These are phyloP conservation scores for Fusarium irregulare DNA, from an alignment of 2,329 filamentous ascomycete genomes.

Conservation along the genomic window DNA sequence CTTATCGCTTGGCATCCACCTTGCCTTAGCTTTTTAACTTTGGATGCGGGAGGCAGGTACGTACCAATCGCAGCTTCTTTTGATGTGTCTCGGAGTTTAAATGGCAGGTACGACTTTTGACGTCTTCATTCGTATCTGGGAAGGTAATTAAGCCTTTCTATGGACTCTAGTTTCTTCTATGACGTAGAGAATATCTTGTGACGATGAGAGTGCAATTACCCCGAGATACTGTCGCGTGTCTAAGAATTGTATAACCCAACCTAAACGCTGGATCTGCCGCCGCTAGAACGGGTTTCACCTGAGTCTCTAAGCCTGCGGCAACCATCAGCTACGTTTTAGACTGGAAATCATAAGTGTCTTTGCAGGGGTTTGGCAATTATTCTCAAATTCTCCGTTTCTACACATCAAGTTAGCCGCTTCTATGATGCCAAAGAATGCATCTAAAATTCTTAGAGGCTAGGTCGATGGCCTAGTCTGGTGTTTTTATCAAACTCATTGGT, in stretches of 20 bases:
- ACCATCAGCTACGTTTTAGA: conserved; percentile 1
- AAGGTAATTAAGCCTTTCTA: neutral
- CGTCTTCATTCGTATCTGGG: neutral
- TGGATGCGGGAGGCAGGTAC: conserved; percentile 17
- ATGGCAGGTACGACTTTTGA: neutral
- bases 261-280: neutral
- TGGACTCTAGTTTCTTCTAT: neutral
- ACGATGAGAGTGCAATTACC: neutral
- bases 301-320: neutral
- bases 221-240: neutral
- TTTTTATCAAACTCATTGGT: neutral
- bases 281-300: conserved; percentile 5
- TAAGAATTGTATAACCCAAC: neutral
- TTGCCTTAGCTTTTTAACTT: neutral
- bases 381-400: neutral
- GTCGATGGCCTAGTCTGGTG: neutral
- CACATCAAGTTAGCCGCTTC: neutral
- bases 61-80: conserved; percentile 24
- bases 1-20: conserved; percentile 39
- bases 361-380: neutral
- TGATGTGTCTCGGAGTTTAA: neutral
- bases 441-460: no score
- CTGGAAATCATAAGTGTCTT: neutral
- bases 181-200: neutral
- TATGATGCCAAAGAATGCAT: neutral